Evolutionary conservation across 805 yeast genomes (phyloP).

Genomic region (Brettanomyces naardenensis): DNA sequence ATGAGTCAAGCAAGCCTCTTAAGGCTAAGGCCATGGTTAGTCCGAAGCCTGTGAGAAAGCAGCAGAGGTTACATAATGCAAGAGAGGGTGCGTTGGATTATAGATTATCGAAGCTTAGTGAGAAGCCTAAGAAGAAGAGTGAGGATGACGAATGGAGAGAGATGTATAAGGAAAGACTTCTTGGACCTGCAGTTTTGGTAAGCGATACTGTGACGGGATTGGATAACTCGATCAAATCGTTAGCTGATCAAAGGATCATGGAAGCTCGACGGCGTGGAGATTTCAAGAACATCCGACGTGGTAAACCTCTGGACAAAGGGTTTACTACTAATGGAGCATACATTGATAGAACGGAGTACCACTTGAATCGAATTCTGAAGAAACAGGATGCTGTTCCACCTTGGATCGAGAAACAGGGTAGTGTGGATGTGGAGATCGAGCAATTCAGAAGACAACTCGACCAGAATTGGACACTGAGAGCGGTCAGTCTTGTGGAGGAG

Average conservation of each 20-base stretch:
- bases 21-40: too few species aligned
- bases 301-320: conserved; percentile 42
- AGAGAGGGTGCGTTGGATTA: conserved; percentile 63
- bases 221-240: conserved; percentile 46
- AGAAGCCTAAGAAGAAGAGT: conserved; percentile 11
- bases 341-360: conserved; percentile 64
- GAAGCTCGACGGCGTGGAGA: conserved; percentile 68
- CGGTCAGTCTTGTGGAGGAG: conserved; percentile 24
- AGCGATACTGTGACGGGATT: conserved; percentile 34
- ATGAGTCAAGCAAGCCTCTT: conserved; percentile 34
- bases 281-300: conserved; percentile 57
- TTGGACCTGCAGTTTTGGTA: conserved; percentile 47
- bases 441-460: conserved; percentile 40
- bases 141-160: conserved; percentile 47
- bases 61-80: conserved; percentile 46
- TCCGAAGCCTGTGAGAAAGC: conserved; percentile 6
- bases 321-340: conserved; percentile 40
- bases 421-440: conserved; percentile 40
- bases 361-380: conserved; percentile 67
- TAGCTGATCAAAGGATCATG: conserved; percentile 72
- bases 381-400: conserved; percentile 80
- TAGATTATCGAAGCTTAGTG: conserved; percentile 32
- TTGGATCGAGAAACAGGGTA: conserved; percentile 77
- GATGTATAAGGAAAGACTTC: conserved; percentile 53
- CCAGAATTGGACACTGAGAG: conserved; percentile 29